Evolutionary conservation across 208 protist species (phyloP).

Genomic region (Kentomonas sorsogonicus): DNA sequence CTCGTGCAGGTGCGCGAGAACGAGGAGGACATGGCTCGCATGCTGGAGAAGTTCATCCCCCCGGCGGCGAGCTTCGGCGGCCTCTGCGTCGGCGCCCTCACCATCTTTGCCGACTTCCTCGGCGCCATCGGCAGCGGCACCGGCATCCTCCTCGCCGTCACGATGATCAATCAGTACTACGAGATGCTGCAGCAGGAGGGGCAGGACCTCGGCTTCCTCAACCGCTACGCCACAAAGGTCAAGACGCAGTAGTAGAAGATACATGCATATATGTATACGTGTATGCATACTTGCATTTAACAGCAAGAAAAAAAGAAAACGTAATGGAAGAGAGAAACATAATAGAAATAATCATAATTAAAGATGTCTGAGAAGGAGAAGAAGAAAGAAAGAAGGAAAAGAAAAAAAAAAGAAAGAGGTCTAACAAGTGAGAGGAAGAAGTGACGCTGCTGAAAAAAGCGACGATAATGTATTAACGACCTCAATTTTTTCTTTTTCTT

Average conservation of each 20-base stretch:
- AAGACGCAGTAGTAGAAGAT: too few relatives aligned
- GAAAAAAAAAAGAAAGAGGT: slow-evolving; percentile 8
- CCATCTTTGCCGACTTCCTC: slow-evolving; percentile 98
- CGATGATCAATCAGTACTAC: slow-evolving; percentile 99
- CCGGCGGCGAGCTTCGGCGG: slow-evolving; percentile 99
- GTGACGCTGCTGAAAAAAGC: slow-evolving; percentile 8
- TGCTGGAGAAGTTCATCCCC: slow-evolving; percentile 97
- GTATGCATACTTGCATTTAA: too few relatives aligned
- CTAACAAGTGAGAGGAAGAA: slow-evolving; percentile 2
- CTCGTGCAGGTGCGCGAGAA: slow-evolving; percentile 86
- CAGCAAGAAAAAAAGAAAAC: too few relatives aligned
- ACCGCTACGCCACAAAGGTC: too few relatives aligned
- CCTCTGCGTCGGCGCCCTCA: slow-evolving; percentile 99
- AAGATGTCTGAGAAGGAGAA: too few relatives aligned
- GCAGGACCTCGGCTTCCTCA: slow-evolving; percentile 81
- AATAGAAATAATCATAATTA: too few relatives aligned
- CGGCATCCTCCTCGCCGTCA: slow-evolving; percentile 99
- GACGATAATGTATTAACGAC: neutral
- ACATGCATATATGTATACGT: too few relatives aligned
- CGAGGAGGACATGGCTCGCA: slow-evolving; percentile 82
- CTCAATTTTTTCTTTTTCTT: slow-evolving; percentile 4
- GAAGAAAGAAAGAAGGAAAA: slow-evolving; percentile 12
- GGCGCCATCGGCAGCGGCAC: slow-evolving; percentile 97
- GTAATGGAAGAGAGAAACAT: too few relatives aligned
- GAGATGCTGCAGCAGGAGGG: slow-evolving; percentile 99